Evolutionary conservation across 352 stramenopile genomes (phyloP).

Genomic region (Phytopythium litorale): DNA sequence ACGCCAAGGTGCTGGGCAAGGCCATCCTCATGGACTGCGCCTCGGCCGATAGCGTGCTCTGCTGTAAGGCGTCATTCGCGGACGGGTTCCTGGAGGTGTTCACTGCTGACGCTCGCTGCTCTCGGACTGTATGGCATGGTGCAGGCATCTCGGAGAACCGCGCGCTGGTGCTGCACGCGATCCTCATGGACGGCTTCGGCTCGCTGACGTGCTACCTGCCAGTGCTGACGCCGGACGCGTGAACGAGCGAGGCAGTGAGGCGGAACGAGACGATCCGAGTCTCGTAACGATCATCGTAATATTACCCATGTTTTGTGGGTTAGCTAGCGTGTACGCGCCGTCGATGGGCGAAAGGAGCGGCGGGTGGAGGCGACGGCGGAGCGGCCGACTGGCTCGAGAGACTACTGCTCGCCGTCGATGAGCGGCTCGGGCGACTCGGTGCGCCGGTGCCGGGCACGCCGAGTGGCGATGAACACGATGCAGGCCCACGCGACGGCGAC

Average conservation of each 20-base stretch:
- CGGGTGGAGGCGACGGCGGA: background rate
- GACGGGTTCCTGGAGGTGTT: background rate
- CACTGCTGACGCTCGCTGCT: background rate
- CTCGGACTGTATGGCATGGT: background rate
- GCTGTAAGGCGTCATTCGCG: constrained; percentile 34
- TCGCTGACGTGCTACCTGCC: constrained; percentile 84
- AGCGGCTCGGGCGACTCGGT: constrained; percentile 3
- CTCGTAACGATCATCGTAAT: constrained; percentile 1
- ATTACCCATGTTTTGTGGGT: background rate
- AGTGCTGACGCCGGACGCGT: constrained; percentile 57
- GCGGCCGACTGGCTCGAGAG: background rate
- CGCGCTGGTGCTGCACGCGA: constrained; percentile 75
- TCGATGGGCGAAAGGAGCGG: no score
- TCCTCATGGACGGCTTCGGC: constrained; percentile 70
- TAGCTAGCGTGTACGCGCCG: no score
- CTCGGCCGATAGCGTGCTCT: constrained; percentile 66
- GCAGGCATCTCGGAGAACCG: constrained; percentile 73
- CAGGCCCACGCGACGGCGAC: constrained; percentile 38
- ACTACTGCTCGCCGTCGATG: background rate
- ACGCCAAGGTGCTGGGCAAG: constrained; percentile 75
- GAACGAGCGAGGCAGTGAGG: background rate
- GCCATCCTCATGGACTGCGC: constrained; percentile 70
- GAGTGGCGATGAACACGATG: constrained; percentile 52
- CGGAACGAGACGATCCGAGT: background rate
- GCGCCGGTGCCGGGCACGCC: constrained; percentile 1